Percentiles rank a stretch among this genome's conserved stretches.
These are phyloP conservation scores for Agrocybe chaxingu DNA, from an alignment of 768 basidiomycete species.

Conservation along the genomic window DNA sequence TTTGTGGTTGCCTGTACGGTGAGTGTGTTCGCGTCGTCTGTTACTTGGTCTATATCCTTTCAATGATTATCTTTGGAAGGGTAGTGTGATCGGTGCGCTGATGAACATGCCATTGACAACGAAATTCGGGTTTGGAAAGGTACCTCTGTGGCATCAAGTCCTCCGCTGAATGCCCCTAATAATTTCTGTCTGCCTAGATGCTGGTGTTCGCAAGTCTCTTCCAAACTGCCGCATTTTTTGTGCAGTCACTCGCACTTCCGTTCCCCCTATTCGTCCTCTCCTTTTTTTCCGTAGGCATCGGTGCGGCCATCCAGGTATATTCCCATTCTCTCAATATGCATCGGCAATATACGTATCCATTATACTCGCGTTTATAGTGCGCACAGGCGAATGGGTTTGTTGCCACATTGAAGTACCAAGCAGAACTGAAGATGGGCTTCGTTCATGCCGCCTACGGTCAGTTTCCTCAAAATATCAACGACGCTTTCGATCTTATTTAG, in stretches of 20 bases:
- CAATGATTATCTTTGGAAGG: constrained; percentile 19
- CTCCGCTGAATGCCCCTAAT: neutral
- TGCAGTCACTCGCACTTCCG: constrained; percentile 51
- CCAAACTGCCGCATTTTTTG: constrained; percentile 47
- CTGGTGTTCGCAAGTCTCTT: constrained; percentile 34
- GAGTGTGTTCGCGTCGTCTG: neutral
- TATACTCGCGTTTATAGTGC: constrained; percentile 34
- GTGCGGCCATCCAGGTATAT: constrained; percentile 42
- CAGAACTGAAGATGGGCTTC: constrained; percentile 63
- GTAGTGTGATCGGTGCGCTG: constrained; percentile 33
- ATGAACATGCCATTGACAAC: constrained; percentile 34
- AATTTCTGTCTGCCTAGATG: constrained; percentile 7
- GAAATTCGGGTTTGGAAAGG: constrained; percentile 39
- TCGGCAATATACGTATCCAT: neutral
- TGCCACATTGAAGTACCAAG: constrained; percentile 50
- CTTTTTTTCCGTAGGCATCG: constrained; percentile 37
- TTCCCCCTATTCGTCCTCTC: constrained; percentile 58
- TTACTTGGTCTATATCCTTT: neutral
- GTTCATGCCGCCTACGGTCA: constrained; percentile 62
- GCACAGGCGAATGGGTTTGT: constrained; percentile 71
- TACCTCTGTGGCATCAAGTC: constrained; percentile 8
- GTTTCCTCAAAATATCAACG: neutral
- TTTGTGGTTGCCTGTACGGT: constrained; percentile 45
- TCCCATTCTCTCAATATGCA: neutral
- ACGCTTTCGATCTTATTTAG: neutral